Percentiles rank a stretch among this genome's conserved stretches.
Conservation (phyloP, 1,284 basidiomycete genomes). For the Ganoderma sp. region DNA sequence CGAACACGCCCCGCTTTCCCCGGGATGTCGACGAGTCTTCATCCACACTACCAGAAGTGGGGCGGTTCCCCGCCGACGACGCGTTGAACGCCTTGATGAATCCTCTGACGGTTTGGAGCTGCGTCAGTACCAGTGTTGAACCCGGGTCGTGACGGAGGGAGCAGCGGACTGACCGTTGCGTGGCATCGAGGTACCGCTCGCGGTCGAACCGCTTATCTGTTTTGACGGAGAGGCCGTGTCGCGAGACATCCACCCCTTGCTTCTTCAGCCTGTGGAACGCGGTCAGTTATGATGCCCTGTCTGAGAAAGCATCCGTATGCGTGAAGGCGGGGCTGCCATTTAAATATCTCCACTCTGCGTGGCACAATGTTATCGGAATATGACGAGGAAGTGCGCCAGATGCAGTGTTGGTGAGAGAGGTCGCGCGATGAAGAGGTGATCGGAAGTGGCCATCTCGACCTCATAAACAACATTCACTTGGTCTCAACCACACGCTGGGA, state of each 20-base stretch:
- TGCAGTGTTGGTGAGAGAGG: neutral
- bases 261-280: conserved; percentile 52
- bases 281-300: neutral
- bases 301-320: neutral
- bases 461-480: neutral
- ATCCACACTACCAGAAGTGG: neutral
- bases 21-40: conserved; percentile 6
- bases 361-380: neutral
- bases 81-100: conserved; percentile 34
- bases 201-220: conserved; percentile 62
- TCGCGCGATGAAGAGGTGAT: neutral
- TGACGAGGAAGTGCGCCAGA: neutral
- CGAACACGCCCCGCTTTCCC: conserved; percentile 6
- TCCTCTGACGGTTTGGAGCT: conserved; percentile 17
- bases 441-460: neutral
- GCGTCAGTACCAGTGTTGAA: conserved; percentile 3
- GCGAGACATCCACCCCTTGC: conserved; percentile 60
- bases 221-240: conserved; percentile 65
- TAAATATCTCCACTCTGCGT: neutral
- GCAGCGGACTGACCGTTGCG: conserved; percentile 57
- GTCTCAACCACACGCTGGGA: neutral
- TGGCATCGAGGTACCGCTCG: conserved; percentile 71
- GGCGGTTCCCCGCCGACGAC: conserved; percentile 25
- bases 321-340: neutral
- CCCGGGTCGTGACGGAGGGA: neutral